Percentiles rank a stretch among this genome's conserved stretches.
Conservation (phyloP, 495 filamentous ascomycete species). For the Hyphodiscus hymeniophilus region DNA sequence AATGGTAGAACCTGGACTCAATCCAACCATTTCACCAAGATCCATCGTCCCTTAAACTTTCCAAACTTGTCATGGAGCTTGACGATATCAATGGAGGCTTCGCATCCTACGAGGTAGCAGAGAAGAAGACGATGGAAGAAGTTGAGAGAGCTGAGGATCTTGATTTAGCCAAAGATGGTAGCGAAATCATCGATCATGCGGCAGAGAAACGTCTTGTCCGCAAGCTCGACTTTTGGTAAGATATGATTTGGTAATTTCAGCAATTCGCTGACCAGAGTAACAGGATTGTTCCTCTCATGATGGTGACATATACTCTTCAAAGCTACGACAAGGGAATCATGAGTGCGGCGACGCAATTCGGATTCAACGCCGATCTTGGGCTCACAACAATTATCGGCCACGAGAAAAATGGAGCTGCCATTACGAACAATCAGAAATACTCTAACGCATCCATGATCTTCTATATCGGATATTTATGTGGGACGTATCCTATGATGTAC, state of each 20-base stretch:
- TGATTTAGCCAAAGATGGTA: slow-evolving; percentile 34
- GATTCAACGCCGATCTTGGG: slow-evolving; percentile 60
- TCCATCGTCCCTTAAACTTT: too few relatives aligned
- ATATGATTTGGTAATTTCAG: neutral
- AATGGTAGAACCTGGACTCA: too few relatives aligned
- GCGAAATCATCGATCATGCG: slow-evolving; percentile 29
- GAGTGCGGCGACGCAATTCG: slow-evolving; percentile 54
- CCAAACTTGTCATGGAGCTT: slow-evolving; percentile 9
- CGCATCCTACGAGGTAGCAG: slow-evolving; percentile 11
- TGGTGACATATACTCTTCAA: slow-evolving; percentile 44
- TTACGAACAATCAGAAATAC: slow-evolving; percentile 32
- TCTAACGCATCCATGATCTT: slow-evolving; percentile 39
- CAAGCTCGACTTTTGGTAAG: slow-evolving; percentile 39
- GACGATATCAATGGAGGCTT: slow-evolving; percentile 6
- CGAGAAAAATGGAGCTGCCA: slow-evolving; percentile 37
- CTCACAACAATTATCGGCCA: slow-evolving; percentile 43
- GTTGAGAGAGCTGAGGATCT: slow-evolving; percentile 38
- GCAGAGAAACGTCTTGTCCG: slow-evolving; percentile 31
- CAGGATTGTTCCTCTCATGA: slow-evolving; percentile 38
- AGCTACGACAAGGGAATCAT: slow-evolving; percentile 52
- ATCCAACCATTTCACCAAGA: too few relatives aligned
- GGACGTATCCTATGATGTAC: slow-evolving; percentile 40
- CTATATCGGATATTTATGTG: slow-evolving; percentile 29
- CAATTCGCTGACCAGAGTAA: neutral
- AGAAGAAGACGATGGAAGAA: slow-evolving; percentile 27